Evolutionary conservation across 192 early-diverging fungal species (phyloP), one percentile per base, ranked within the genome.

Genomic region (Coemansia sp.): DNA sequence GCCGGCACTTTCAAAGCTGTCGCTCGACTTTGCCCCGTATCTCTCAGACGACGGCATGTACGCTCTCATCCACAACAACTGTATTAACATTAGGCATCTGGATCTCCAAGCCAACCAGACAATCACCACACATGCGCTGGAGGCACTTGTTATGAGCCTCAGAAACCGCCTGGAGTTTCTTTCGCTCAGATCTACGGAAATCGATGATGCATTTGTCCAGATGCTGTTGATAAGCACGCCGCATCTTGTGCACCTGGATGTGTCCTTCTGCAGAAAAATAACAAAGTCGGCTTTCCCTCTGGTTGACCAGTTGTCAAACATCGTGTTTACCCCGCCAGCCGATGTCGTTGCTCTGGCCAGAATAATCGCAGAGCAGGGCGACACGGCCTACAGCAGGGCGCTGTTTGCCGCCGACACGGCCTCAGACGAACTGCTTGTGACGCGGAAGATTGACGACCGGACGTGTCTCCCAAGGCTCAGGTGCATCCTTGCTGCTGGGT

Each of bases 251-350:
- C 62, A 68, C 7, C 60, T 79, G 60, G 68, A 79, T 36, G 46
- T 79, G 45, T 69, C 67, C 4, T 71, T 64, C 39, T 74, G 68
- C 36, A 36, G 65, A 40, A 51, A 68, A 21, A 36, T 79, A 26
- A 74, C 72, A 1, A 41, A 48, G 21, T 69, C 73, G 12, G 68
- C 77, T 12, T 79, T 79, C 63, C 77, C 77, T 5, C 41, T 67
- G 26, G 61, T 61, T 13, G 66, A 63, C 15, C 13, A 46, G 10
- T 5, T 32, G 8, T 37, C 61, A 21, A 19, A 15, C 1, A 5
- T 64, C 42, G 55, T 56, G 15, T 56, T 56, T 56, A 56, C 55
- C 32, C 26, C 55, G 32, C 55, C 55, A 36, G 36, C 26, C 19
- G 36, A 56, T 56, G 15, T 26, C 15, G 21, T 11, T 26, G 26